A percentile compares a stretch with the other conserved stretches of the same genome.
phyloP scores from a whole-genome alignment of 1,139 yeast species.

The Yamadazyma dendronema region DNA sequence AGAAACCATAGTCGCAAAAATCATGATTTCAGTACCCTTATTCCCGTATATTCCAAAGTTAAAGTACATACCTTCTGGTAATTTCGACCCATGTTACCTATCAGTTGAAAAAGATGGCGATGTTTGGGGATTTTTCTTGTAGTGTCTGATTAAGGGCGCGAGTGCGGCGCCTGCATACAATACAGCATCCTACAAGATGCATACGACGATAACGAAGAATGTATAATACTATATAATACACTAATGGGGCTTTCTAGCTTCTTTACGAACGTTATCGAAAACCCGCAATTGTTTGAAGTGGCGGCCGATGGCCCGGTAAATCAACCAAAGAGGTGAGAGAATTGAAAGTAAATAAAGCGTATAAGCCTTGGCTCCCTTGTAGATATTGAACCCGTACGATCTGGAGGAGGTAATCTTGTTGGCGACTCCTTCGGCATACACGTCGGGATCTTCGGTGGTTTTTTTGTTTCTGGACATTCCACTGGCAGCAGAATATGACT shows the following conservation, averaged over 20 bases:
- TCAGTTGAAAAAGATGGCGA: conserved; percentile 10
- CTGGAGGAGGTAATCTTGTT: conserved; percentile 17
- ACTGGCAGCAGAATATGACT: conserved; percentile 23
- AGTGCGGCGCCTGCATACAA: too few relatives aligned
- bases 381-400: conserved; percentile 10
- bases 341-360: conserved; percentile 22
- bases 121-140: conserved; percentile 5
- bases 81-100: conserved; percentile 9
- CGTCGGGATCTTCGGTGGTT: conserved; percentile 21
- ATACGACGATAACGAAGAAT: too few relatives aligned
- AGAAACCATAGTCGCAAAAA: too few relatives aligned
- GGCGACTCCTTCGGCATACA: conserved; percentile 33
- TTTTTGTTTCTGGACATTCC: conserved; percentile 26
- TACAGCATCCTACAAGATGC: too few relatives aligned
- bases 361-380: conserved; percentile 22
- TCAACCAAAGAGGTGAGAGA: conserved; percentile 30
- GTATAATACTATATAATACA: too few relatives aligned
- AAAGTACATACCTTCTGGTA: conserved; percentile 16
- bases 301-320: conserved; percentile 24
- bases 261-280: conserved; percentile 15
- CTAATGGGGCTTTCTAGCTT: background rate
- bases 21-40: background rate
- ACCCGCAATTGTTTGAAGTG: conserved; percentile 33
- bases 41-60: background rate
- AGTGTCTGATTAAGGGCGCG: too few relatives aligned